Base-by-base conservation (phyloP, 257 asterid species). In the Ophiorrhiza pumila region DNA sequence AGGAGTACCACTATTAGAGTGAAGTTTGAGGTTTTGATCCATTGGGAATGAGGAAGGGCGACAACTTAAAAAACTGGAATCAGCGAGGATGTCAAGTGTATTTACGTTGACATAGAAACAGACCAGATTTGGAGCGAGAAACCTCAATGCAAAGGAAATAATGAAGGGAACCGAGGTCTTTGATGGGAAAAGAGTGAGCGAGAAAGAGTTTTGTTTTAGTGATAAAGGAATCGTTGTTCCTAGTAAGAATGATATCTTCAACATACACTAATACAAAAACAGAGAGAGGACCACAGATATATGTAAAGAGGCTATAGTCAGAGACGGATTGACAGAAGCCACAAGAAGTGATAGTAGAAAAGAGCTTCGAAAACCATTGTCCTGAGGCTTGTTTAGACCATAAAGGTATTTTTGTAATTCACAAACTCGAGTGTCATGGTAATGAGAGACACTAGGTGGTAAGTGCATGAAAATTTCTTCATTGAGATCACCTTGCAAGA, bases 121-220 rank as follows among this genome's bases (percentile, higher is more conserved):
- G 41, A 5, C 27, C 50, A 39, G 34, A 20, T 10, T 47, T 61
- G n/a, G 23, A 39, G 18, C 35, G 60, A 50, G 63, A 47, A 10
- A 31, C 42, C 35, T 47, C 29, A 18, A 29, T 69, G 25, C 60
- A 18, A 13, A 55, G 15, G n/a, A 55, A 55, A 55, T 55, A 68
- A 10, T 42, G 34, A 43, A 68, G 43, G 31, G 9, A n/a, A 12
- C 72, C 45, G 27, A 68, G 72, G 18, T 68, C 72, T 14, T 68
- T 68, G 5, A 68, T 41, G 72, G 72, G 46, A n/a, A 68, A 46
- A 47, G 41, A 68, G 31, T 45, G 72, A 45, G 60, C 55, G 31
- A 68, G 72, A 47, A 45, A 68, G 0, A 42, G 20, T 18, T 68
- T 68, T 17, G 25, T n/a, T 22, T 68, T 58, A 7, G 42, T 7